Percentiles rank a stretch among this genome's conserved stretches.
phyloP scores from a whole-genome alignment of 345 rosid genomes.

The Eucalyptus regnans region DNA sequence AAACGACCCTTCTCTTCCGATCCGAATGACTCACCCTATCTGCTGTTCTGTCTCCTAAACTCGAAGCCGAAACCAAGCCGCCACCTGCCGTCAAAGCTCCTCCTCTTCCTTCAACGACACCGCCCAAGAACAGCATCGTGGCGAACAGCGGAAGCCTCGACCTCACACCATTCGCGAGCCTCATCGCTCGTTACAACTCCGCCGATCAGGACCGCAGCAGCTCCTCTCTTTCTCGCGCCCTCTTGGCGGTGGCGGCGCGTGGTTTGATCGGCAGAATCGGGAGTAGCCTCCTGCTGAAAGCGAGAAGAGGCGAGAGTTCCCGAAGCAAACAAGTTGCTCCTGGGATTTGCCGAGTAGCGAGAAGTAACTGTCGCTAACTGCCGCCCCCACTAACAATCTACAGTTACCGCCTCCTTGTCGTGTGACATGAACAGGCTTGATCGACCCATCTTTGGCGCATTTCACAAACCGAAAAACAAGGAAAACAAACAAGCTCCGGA shows the following conservation, averaged over 20 bases:
- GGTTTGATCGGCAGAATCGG: not conserved
- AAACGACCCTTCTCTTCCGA: not conserved
- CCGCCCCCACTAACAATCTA: not conserved
- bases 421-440: not conserved
- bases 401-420: not conserved
- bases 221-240: not conserved
- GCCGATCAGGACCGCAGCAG: not conserved
- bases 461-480: not conserved
- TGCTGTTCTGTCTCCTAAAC: not conserved
- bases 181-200: not conserved
- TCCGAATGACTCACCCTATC: not conserved
- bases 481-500: too few relatives aligned
- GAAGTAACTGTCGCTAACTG: conserved; percentile 3
- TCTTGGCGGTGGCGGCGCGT: not conserved
- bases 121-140: not conserved
- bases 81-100: not conserved
- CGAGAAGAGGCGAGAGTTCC: not conserved
- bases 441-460: not conserved
- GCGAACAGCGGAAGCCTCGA: not conserved
- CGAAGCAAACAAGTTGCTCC: not conserved
- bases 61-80: not conserved
- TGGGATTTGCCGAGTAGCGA: not conserved
- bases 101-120: not conserved
- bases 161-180: not conserved
- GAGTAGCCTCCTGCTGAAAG: not conserved